Evolutionary conservation across 305 asterid species (phyloP), one percentile per base, ranked within the genome.

Genomic region (Solanum hybrid): DNA sequence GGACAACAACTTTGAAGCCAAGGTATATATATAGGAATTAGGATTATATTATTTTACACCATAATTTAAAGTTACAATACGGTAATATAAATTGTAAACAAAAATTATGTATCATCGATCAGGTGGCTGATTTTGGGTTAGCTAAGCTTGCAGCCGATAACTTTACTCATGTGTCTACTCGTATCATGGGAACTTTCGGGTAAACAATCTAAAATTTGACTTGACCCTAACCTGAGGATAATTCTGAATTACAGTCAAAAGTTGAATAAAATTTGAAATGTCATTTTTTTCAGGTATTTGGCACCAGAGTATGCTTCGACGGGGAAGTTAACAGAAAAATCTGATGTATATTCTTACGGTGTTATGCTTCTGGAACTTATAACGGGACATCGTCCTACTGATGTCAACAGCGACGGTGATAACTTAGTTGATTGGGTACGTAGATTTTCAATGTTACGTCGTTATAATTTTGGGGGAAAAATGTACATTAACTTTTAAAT

Each of bases 121-220:
- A 96, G 99, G 99, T 97, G 77, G 96, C 98, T 87, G 99, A 97
- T 92, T 97, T 97, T 90, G 98, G 99, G 38, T 81, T 96, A 92
- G 99, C 98, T 87, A 97, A 97, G 91, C 96, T 97, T 73, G 94
- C 98, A 36, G 88, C 91, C 4, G 98, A 96, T 90, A 97, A 92
- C 92, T 60, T 91, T 88, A 95, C 99, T 42, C 99, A 97, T 86
- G 98, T 97, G 35, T 97, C 98, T 6, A 96, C 98, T 29, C 95
- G 98, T 37, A 96, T 97, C 84, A 97, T 97, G 98, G 99, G 99
- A 86, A 96, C 99, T 36, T 97, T 97, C 13, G 98, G 99, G 99
- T 96, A 90, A 72, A 90, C 87, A 84, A 88, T 27, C 84, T 36
- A 13, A 60, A 72, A 14, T 73, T 29, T 73, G 10, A 12, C 78